Percentiles rank a stretch among this genome's conserved stretches.
Conservation (phyloP, 1,139 yeast species). For the Saccharomycopsis crataegensis region DNA sequence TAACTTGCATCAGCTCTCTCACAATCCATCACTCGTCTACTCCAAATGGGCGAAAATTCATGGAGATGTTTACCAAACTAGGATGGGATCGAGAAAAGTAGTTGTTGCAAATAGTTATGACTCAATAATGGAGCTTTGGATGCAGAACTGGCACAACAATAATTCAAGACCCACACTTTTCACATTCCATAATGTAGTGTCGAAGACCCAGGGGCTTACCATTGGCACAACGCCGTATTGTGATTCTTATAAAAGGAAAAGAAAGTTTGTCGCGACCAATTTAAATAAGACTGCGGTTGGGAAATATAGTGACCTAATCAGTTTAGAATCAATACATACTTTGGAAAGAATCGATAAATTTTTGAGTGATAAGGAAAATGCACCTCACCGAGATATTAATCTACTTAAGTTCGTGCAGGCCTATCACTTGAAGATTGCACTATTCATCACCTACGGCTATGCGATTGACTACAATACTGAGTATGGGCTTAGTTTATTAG, state of each 20-base stretch:
- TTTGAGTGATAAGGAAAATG: slow-evolving; percentile 15
- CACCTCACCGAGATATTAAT: slow-evolving; percentile 31
- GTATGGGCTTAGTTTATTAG: slow-evolving; percentile 36
- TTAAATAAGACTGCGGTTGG: slow-evolving; percentile 37
- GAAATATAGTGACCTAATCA: slow-evolving; percentile 34
- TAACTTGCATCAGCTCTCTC: slow-evolving; percentile 38
- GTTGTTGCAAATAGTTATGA: slow-evolving; percentile 60
- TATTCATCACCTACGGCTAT: slow-evolving; percentile 55
- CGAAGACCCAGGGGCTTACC: slow-evolving; percentile 57
- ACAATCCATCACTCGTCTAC: slow-evolving; percentile 47
- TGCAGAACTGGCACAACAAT: slow-evolving; percentile 42
- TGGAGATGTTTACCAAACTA: slow-evolving; percentile 51
- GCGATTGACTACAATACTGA: slow-evolving; percentile 36
- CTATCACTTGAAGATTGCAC: slow-evolving; percentile 50
- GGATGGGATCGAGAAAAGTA: slow-evolving; percentile 49
- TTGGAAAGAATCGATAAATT: slow-evolving; percentile 24
- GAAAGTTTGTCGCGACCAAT: slow-evolving; percentile 46
- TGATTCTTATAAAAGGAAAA: slow-evolving; percentile 42
- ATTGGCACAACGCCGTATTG: slow-evolving; percentile 75
- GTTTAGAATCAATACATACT: slow-evolving; percentile 35
- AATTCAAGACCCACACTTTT: slow-evolving; percentile 62
- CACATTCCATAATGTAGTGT: slow-evolving; percentile 63
- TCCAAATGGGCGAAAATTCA: slow-evolving; percentile 39
- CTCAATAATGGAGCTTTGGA: slow-evolving; percentile 49
- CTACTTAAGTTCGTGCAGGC: slow-evolving; percentile 40